These are phyloP conservation scores for Colletotrichum sansevieriae DNA, from an alignment of 2,329 filamentous ascomycete species.

Conservation along the genomic window DNA sequence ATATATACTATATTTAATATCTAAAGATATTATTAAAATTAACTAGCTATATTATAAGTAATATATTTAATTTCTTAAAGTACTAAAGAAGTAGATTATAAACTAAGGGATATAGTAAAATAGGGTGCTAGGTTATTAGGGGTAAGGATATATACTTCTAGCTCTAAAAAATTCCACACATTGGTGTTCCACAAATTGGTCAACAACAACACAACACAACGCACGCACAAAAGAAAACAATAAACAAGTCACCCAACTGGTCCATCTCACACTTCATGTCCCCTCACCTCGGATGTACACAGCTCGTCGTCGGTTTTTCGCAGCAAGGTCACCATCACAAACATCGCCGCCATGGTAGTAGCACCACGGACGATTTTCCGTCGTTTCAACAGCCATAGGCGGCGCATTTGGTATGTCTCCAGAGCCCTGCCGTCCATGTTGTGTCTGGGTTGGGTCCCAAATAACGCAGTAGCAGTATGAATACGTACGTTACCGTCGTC, in stretches of 20 bases:
- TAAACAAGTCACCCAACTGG: constrained; percentile 36
- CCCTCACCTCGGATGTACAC: background rate
- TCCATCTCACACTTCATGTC: background rate
- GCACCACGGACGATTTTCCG: constrained; percentile 20
- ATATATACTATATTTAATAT: no score
- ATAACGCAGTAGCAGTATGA: background rate
- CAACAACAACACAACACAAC: constrained; percentile 13
- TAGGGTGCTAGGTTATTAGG: no score
- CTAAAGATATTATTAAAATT: no score
- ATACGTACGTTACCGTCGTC: constrained; percentile 5
- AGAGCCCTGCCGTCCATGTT: background rate
- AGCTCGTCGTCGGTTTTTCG: background rate
- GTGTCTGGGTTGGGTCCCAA: background rate
- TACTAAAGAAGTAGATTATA: no score
- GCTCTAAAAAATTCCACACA: no score
- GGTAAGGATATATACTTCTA: no score
- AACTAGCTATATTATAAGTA: no score
- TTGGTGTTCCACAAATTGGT: background rate
- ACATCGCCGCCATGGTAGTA: constrained; percentile 22
- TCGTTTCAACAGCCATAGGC: constrained; percentile 28
- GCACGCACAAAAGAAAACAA: constrained; percentile 11
- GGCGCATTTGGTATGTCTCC: constrained; percentile 3
- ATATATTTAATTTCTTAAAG: no score
- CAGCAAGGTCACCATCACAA: constrained; percentile 20
- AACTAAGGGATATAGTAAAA: no score